phyloP scores from a whole-genome alignment of 1,284 basidiomycete genomes.

The Erythrobasidium hasegawianum region DNA sequence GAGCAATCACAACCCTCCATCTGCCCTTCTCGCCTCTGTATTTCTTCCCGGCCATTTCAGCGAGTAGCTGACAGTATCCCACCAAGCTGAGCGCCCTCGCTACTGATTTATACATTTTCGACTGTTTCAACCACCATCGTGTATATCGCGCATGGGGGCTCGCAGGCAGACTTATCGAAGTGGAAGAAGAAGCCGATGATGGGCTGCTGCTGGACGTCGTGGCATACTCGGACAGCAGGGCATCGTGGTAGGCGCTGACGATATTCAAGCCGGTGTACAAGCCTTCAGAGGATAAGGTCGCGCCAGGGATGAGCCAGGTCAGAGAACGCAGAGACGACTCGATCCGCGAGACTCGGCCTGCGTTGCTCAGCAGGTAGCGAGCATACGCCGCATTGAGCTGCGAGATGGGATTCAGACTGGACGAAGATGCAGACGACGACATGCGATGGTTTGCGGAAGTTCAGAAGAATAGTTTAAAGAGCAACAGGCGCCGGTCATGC shows the following conservation, averaged over 20 bases:
- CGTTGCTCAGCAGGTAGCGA: slow-evolving; percentile 39
- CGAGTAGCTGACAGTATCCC: slow-evolving; percentile 48
- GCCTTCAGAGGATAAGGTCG: slow-evolving; percentile 40
- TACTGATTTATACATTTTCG: slow-evolving; percentile 45
- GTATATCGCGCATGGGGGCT: slow-evolving; percentile 51
- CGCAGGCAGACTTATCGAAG: slow-evolving; percentile 42
- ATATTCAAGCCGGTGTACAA: slow-evolving; percentile 51
- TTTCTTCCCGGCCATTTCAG: slow-evolving; percentile 50
- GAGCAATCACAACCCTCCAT: slow-evolving; percentile 50
- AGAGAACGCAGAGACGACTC: slow-evolving; percentile 44
- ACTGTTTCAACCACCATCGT: slow-evolving; percentile 46
- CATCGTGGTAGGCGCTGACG: slow-evolving; percentile 52
- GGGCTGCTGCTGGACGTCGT: slow-evolving; percentile 11
- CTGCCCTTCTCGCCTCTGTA: slow-evolving; percentile 44
- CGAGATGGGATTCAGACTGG: slow-evolving; percentile 13
- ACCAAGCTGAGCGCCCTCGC: slow-evolving; percentile 48
- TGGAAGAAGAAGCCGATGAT: slow-evolving; percentile 21
- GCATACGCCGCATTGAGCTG: slow-evolving; percentile 29
- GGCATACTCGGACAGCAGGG: slow-evolving; percentile 45
- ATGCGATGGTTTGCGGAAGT: no score
- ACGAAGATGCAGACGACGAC: neutral
- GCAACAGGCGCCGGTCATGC: no score
- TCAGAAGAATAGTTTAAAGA: no score
- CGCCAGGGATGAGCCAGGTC: slow-evolving; percentile 46
- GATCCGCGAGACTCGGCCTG: slow-evolving; percentile 42